Evolutionary conservation across 306 rosid species (phyloP).

Genomic region (Lathyrus oleraceus): DNA sequence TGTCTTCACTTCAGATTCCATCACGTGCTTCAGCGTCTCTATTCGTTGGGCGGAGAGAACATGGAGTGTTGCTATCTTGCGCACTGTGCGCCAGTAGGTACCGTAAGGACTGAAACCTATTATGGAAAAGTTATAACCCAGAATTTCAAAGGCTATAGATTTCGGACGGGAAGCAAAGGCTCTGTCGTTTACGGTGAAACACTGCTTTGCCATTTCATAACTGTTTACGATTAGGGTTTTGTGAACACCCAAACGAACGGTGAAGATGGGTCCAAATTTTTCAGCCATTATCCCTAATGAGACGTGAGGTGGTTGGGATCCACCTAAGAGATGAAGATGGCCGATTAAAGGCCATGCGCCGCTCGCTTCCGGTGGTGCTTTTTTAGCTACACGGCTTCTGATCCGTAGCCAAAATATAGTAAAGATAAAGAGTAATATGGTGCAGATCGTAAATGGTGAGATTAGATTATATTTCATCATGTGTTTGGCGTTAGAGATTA

Average conservation of each 20-base stretch:
- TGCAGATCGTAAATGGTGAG: neutral
- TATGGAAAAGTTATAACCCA: constrained; percentile 37
- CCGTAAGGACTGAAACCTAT: constrained; percentile 40
- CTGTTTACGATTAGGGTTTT: constrained; percentile 19
- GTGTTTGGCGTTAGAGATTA: too few species aligned
- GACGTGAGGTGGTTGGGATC: neutral
- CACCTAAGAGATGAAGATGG: constrained; percentile 36
- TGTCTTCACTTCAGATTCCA: constrained; percentile 26
- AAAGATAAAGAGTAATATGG: neutral
- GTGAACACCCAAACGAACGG: constrained; percentile 27
- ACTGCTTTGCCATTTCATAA: constrained; percentile 40
- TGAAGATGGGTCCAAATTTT: constrained; percentile 29
- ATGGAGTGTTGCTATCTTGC: constrained; percentile 37
- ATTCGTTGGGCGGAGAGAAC: constrained; percentile 36
- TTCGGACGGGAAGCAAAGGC: constrained; percentile 38
- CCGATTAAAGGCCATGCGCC: constrained; percentile 43
- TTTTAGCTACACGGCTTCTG: neutral
- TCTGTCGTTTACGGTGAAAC: constrained; percentile 38
- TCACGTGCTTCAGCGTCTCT: constrained; percentile 28
- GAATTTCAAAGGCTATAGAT: constrained; percentile 21
- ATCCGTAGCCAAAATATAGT: neutral
- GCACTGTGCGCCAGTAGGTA: constrained; percentile 46
- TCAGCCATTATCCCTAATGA: neutral
- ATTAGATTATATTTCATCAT: too few species aligned
- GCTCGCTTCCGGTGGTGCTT: constrained; percentile 30